Evolutionary conservation across 164 flowering plant genomes (phyloP).

Genomic region (Sextonia rubra): DNA sequence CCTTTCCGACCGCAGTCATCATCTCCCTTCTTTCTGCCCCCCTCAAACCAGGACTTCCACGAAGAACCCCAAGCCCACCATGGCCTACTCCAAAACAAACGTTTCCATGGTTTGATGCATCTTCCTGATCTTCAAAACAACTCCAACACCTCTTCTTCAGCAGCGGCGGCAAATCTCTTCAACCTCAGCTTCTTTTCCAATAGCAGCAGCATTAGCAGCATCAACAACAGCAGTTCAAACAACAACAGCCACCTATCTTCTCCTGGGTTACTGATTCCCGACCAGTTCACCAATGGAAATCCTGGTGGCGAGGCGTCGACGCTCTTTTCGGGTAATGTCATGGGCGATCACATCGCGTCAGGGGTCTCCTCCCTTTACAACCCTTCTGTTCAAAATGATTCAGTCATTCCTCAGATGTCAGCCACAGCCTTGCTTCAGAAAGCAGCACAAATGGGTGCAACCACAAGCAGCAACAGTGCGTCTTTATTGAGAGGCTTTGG

Average conservation of each 20-base stretch:
- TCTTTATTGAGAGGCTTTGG: constrained; percentile 46
- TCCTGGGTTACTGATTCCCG: constrained; percentile 27
- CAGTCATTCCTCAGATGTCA: constrained; percentile 53
- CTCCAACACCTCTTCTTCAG: constrained; percentile 22
- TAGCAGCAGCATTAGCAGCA: constrained; percentile 23
- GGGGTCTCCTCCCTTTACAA: constrained; percentile 33
- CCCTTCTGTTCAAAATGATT: constrained; percentile 26
- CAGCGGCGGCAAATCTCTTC: constrained; percentile 36
- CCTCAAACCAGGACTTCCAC: constrained; percentile 32
- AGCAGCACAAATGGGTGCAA: constrained; percentile 77
- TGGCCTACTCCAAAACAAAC: constrained; percentile 30
- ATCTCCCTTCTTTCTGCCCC: constrained; percentile 30
- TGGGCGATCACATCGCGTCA: constrained; percentile 29
- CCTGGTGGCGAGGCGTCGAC: constrained; percentile 22
- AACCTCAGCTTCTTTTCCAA: constrained; percentile 51
- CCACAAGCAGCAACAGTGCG: constrained; percentile 41
- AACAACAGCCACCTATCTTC: constrained; percentile 19
- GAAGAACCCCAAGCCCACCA: constrained; percentile 34
- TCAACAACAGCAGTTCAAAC: constrained; percentile 18
- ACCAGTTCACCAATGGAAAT: constrained; percentile 33
- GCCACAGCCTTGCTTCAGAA: constrained; percentile 86
- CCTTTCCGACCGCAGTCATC: constrained; percentile 20
- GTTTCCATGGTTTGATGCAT: constrained; percentile 61
- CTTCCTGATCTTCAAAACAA: constrained; percentile 48
- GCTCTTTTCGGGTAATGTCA: constrained; percentile 38